Percentiles rank a stretch among this genome's conserved stretches.
Conservation (phyloP, 2,329 filamentous ascomycete genomes). For the Venturia carpophila region DNA sequence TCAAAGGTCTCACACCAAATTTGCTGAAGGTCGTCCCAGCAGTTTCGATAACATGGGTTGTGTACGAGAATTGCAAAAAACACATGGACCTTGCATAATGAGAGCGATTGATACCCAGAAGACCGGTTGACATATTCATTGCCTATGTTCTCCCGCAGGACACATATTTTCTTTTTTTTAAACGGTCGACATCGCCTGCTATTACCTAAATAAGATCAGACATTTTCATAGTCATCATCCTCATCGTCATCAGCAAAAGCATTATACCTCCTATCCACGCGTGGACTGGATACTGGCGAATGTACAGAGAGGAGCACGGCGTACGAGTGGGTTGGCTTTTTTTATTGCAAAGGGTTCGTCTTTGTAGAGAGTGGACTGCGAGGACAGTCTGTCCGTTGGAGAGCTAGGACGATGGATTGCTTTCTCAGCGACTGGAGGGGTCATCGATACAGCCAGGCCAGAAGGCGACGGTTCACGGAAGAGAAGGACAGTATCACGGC, state of each 20-base stretch:
- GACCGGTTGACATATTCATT: background rate
- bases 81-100: constrained; percentile 28
- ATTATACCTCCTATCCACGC: background rate
- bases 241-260: constrained; percentile 7
- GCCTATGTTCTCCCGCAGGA: constrained; percentile 3
- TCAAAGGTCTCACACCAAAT: constrained; percentile 92
- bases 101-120: constrained; percentile 12
- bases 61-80: constrained; percentile 37
- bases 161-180: background rate
- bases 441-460: background rate
- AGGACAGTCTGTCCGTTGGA: background rate
- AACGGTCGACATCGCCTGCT: background rate
- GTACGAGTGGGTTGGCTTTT: background rate
- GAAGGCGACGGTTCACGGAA: background rate
- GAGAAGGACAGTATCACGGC: background rate
- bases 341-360: background rate
- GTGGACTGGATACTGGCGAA: background rate
- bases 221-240: constrained; percentile 1
- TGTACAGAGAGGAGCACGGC: background rate
- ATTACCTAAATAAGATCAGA: background rate
- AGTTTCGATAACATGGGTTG: constrained; percentile 63
- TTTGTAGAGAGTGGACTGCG: constrained; percentile 1
- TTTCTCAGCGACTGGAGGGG: background rate
- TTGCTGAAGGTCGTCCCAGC: constrained; percentile 92
- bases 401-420: background rate